These are phyloP conservation scores for Zasmidium citrigriseum DNA, from an alignment of 2,329 filamentous ascomycete species.

Conservation along the genomic window DNA sequence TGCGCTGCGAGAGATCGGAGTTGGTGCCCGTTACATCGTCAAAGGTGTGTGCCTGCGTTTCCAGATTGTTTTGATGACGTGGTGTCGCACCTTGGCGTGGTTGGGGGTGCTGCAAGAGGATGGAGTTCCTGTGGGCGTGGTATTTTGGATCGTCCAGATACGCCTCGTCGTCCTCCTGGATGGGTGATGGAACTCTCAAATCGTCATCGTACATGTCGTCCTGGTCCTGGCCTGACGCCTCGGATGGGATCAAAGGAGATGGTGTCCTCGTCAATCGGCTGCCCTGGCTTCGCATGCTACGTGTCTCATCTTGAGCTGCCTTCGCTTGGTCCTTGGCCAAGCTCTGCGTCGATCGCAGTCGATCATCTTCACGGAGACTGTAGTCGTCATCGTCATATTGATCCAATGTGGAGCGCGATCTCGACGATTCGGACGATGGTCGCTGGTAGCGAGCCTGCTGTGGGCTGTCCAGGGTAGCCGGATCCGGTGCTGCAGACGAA, in stretches of 20 bases:
- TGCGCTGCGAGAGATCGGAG: constrained; percentile 38
- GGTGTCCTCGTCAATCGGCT: constrained; percentile 45
- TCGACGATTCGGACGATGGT: constrained; percentile 66
- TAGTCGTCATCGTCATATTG: constrained; percentile 54
- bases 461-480: constrained; percentile 31
- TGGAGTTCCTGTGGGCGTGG: constrained; percentile 76
- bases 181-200: constrained; percentile 23
- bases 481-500: constrained; percentile 68
- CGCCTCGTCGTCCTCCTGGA: constrained; percentile 29
- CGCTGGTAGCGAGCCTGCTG: constrained; percentile 36
- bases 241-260: constrained; percentile 56
- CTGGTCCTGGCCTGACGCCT: constrained; percentile 40
- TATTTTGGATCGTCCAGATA: constrained; percentile 70
- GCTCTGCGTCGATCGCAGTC: constrained; percentile 41
- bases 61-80: constrained; percentile 71
- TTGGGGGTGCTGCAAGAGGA: constrained; percentile 79
- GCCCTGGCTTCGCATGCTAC: constrained; percentile 39
- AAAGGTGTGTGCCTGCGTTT: constrained; percentile 71
- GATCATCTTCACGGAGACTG: constrained; percentile 61
- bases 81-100: constrained; percentile 72
- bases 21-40: constrained; percentile 31
- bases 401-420: constrained; percentile 74
- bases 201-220: constrained; percentile 21
- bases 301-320: constrained; percentile 24
- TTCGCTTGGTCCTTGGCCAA: constrained; percentile 19